Base-by-base conservation (phyloP, 2,329 filamentous ascomycete species). In the Aureobasidium mangrovei region DNA sequence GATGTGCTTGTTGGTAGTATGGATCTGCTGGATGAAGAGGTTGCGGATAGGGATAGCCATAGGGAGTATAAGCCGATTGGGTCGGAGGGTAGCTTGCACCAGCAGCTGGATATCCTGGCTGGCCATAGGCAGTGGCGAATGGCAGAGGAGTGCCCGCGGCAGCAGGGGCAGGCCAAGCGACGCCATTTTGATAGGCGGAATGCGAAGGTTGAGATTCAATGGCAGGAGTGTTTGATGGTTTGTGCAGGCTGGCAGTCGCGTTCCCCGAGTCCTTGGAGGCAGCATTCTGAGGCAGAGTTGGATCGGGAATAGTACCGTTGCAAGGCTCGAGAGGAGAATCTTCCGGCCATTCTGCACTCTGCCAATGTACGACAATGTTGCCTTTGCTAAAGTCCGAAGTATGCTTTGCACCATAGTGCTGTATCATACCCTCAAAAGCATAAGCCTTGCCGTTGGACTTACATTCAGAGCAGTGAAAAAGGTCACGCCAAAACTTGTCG, bases 351-450 rank as follows among this genome's bases (percentile, higher is more conserved):
- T 89, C 84, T 3, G 86, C 80, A 65, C 83, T 72, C 65, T 72
- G 82, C 88, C 88, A 94, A 63, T 85, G 77, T 12, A 91, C 85
- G 41, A 90, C 81, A 44, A 86, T 73, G 61, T 80, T 88, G 46
- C 86, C 87, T 54, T 78, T 68, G 65, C 85, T 89, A 55, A 91
- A 80, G 10, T 74, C 69, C 55, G 68, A 81, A 41, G 86, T 90
- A 65, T 93, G 88, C 67, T 91, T 93, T 39, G 86, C 86, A 55
- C 86, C 86, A 64, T 84, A 91, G 67, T 94, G 88, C 65, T 93
- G 88, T 43, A 91, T 79, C 29, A 91, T 81, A 7, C 83, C 83
- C 68, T 91, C 86, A 59, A 93, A 86, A 0, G 83, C 83, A 62
- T 87, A 91, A 54, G 78, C 79, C 65, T 86, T 89, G 44, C 73